A percentile compares a stretch with the other conserved stretches of the same genome.
phyloP scores from a whole-genome alignment of 306 rosid species.

The Casuarina cunninghamiana region DNA sequence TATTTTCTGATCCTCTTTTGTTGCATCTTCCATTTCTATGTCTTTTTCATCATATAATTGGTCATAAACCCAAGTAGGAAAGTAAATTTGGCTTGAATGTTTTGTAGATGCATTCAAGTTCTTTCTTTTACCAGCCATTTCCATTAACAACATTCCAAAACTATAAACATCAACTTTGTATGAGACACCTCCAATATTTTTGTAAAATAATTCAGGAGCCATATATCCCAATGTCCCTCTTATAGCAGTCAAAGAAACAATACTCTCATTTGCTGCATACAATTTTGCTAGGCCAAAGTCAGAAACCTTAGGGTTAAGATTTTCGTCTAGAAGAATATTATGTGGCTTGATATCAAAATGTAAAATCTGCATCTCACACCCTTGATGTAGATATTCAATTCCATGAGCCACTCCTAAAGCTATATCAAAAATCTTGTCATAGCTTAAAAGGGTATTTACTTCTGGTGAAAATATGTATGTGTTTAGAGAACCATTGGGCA shows the following conservation, averaged over 20 bases:
- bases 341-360: conserved; percentile 32
- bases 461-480: conserved; percentile 20
- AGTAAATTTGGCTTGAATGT: conserved; percentile 29
- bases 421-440: conserved; percentile 8
- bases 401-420: conserved; percentile 26
- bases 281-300: conserved; percentile 32
- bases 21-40: conserved; percentile 8
- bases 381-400: conserved; percentile 24
- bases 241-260: conserved; percentile 10
- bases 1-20: not conserved
- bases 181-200: conserved; percentile 11
- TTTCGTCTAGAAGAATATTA: conserved; percentile 13
- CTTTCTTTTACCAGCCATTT: conserved; percentile 21
- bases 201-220: conserved; percentile 19
- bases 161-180: conserved; percentile 25
- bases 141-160: conserved; percentile 26
- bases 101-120: conserved; percentile 24
- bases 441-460: not conserved
- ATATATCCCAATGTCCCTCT: conserved; percentile 32
- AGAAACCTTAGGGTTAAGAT: conserved; percentile 20
- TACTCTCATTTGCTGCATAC: not conserved
- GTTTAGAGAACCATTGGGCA: conserved; percentile 31
- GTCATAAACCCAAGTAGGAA: conserved; percentile 25
- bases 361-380: conserved; percentile 28
- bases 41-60: not conserved